phyloP scores from a whole-genome alignment of 1,284 basidiomycete species.

The Cutaneotrichosporon curvatum region DNA sequence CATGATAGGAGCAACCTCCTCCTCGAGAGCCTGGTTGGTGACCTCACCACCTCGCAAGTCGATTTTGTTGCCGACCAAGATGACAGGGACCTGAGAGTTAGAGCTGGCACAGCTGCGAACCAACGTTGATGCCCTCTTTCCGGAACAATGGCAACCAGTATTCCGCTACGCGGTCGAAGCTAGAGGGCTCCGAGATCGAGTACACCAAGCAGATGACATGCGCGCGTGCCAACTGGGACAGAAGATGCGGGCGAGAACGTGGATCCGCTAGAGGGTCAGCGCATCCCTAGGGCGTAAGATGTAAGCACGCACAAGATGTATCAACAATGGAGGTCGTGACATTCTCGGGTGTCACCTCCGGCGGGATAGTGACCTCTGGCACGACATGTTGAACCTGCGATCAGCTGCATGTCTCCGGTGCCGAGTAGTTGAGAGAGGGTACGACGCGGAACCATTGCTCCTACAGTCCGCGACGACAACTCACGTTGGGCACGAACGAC shows the following conservation, averaged over 20 bases:
- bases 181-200: constrained; percentile 87
- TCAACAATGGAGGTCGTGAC: constrained; percentile 94
- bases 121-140: constrained; percentile 85
- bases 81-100: constrained; percentile 75
- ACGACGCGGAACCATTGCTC: no score
- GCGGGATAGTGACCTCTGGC: constrained; percentile 91
- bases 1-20: constrained; percentile 92
- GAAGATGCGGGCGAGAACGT: constrained; percentile 65
- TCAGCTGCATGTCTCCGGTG: not conserved
- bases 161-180: constrained; percentile 94
- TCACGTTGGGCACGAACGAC: constrained; percentile 76
- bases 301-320: constrained; percentile 67
- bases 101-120: constrained; percentile 22
- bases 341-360: constrained; percentile 90
- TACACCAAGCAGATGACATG: constrained; percentile 98
- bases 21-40: constrained; percentile 88
- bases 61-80: constrained; percentile 97
- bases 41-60: constrained; percentile 87
- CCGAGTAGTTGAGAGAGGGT: not conserved
- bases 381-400: constrained; percentile 77
- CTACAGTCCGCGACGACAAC: no score
- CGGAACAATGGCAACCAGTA: constrained; percentile 98
- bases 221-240: constrained; percentile 89
- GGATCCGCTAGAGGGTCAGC: constrained; percentile 23
- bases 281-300: no score